A percentile compares a stretch with the other conserved stretches of the same genome.
These are phyloP conservation scores for Spathaspora girioi DNA, from an alignment of 805 yeast species.

Conservation along the genomic window DNA sequence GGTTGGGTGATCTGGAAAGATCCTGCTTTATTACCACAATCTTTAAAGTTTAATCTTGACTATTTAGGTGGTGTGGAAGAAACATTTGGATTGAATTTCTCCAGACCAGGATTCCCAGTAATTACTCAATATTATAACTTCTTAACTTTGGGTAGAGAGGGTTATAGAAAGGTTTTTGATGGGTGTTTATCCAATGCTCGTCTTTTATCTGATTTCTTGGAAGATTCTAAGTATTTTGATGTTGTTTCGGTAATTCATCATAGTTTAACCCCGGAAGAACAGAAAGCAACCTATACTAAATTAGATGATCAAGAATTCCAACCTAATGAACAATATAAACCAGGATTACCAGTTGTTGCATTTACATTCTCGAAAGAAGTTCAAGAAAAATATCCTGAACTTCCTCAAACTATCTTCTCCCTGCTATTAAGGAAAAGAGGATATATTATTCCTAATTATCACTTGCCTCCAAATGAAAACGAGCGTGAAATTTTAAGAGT, in stretches of 20 bases:
- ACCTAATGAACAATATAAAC: slow-evolving; percentile 49
- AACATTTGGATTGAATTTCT: slow-evolving; percentile 81
- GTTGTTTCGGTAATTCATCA: slow-evolving; percentile 79
- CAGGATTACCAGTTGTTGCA: slow-evolving; percentile 88
- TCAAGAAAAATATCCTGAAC: slow-evolving; percentile 60
- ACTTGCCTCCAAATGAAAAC: slow-evolving; percentile 61
- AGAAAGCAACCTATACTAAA: slow-evolving; percentile 16
- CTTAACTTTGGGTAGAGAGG: slow-evolving; percentile 64
- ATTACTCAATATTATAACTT: slow-evolving; percentile 84
- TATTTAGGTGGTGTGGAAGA: slow-evolving; percentile 89
- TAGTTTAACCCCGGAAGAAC: slow-evolving; percentile 27
- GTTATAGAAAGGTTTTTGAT: slow-evolving; percentile 62
- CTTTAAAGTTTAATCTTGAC: slow-evolving; percentile 70
- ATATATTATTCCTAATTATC: slow-evolving; percentile 88
- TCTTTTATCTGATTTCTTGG: slow-evolving; percentile 56
- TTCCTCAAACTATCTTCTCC: slow-evolving; percentile 78
- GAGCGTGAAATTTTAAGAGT: slow-evolving; percentile 74
- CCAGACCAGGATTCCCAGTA: slow-evolving; percentile 91
- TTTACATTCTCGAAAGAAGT: slow-evolving; percentile 68
- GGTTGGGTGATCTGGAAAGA: slow-evolving; percentile 92
- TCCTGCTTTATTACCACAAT: slow-evolving; percentile 58
- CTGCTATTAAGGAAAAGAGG: slow-evolving; percentile 72
- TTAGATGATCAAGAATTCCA: slow-evolving; percentile 1
- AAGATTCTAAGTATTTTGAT: slow-evolving; percentile 62
- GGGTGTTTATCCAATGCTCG: slow-evolving; percentile 72